phyloP scores from a whole-genome alignment of 176 grass and related monocot genomes.

The Pontederia crassipes region DNA sequence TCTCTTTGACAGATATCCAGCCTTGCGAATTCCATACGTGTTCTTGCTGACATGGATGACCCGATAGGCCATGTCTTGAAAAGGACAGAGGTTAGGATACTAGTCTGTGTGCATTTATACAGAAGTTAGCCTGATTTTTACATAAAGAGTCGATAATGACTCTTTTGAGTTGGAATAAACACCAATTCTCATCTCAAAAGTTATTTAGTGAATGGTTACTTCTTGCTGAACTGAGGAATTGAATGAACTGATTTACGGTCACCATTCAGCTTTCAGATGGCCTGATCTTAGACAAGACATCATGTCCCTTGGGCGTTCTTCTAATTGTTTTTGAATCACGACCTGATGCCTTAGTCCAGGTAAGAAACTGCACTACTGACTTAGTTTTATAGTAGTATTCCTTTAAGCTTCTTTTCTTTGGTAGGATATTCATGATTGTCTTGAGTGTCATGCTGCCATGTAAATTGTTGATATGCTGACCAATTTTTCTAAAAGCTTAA shows the following conservation, averaged over 20 bases:
- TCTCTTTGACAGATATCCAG: slow-evolving; percentile 59
- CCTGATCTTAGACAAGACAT: slow-evolving; percentile 82
- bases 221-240: neutral
- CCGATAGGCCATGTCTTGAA: slow-evolving; percentile 73
- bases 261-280: slow-evolving; percentile 61
- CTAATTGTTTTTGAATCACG: slow-evolving; percentile 92
- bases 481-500: too few species aligned
- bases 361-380: slow-evolving; percentile 12
- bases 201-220: neutral
- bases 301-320: slow-evolving; percentile 74
- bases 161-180: neutral
- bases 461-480: too few species aligned
- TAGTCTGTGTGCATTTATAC: neutral
- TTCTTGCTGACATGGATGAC: slow-evolving; percentile 86
- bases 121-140: too few species aligned
- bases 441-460: too few species aligned
- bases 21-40: slow-evolving; percentile 72
- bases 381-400: neutral
- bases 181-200: neutral
- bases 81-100: slow-evolving; percentile 53
- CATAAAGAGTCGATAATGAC: neutral
- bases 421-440: too few species aligned
- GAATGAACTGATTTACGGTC: neutral
- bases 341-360: slow-evolving; percentile 97
- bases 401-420: too few species aligned